Percentiles rank a stretch among this genome's conserved stretches.
These are phyloP conservation scores for Xylaria sp. DNA, from an alignment of 2,329 filamentous ascomycete species.

Conservation along the genomic window DNA sequence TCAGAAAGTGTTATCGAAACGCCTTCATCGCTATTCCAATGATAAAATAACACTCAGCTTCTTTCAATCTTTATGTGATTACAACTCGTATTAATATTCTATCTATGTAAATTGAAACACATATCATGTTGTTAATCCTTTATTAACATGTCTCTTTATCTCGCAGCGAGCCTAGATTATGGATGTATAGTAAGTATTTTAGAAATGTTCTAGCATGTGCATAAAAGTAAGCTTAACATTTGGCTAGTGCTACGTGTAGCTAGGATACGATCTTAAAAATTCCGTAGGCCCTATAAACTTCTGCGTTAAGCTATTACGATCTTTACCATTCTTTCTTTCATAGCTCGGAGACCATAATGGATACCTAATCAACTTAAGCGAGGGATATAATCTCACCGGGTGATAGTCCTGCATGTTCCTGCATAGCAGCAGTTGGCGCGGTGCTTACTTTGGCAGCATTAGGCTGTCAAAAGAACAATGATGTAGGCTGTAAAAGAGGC, in stretches of 20 bases:
- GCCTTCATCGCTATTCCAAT: no score
- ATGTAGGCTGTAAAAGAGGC: background rate
- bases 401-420: background rate
- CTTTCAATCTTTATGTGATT: no score
- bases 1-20: no score
- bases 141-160: background rate
- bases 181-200: background rate
- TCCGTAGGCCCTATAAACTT: background rate
- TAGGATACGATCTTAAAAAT: background rate
- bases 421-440: background rate
- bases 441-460: background rate
- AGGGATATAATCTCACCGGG: no score
- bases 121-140: background rate
- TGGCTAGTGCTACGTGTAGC: background rate
- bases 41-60: no score
- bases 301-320: background rate
- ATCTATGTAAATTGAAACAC: background rate
- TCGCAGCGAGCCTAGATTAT: background rate
- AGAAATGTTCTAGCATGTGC: background rate
- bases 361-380: background rate
- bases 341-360: background rate
- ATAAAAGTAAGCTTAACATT: background rate
- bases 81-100: no score
- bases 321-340: background rate
- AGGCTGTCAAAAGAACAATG: constrained; percentile 1